A percentile compares a stretch with the other conserved stretches of the same genome.
Conservation (phyloP, 495 filamentous ascomycete species). For the Collariella sp. region DNA sequence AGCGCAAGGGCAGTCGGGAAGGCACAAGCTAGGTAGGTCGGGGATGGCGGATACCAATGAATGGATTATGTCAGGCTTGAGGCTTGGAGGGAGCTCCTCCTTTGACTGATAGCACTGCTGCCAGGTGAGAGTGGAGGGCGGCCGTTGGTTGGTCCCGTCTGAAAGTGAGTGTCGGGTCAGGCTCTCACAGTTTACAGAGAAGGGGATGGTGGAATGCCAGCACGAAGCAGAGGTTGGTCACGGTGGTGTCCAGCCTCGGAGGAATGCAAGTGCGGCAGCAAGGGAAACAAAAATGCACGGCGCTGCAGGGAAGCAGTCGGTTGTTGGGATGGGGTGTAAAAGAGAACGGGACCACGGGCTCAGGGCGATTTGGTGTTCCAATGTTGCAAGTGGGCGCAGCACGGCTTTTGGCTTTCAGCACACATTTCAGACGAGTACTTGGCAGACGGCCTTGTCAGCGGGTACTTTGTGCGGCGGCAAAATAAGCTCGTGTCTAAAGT, state of each 20-base stretch:
- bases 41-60: not conserved
- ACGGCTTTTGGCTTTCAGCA: conserved; percentile 3
- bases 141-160: not conserved
- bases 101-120: too few species aligned
- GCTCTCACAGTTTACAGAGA: too few species aligned
- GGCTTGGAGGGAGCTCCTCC: too few species aligned
- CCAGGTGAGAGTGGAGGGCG: too few species aligned
- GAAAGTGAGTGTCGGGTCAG: not conserved
- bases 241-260: not conserved
- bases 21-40: conserved; percentile 1
- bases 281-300: not conserved
- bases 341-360: not conserved
- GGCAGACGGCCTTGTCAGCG: not conserved
- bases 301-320: not conserved
- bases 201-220: not conserved
- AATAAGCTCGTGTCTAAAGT: not conserved
- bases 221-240: not conserved
- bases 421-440: not conserved
- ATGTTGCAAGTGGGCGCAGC: conserved; percentile 9
- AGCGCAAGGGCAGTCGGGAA: not conserved
- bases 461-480: not conserved
- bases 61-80: not conserved
- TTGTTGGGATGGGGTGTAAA: not conserved
- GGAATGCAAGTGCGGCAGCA: not conserved
- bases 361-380: not conserved